Conservation (phyloP, 306 rosid genomes). For the Cajanus cajan region DNA sequence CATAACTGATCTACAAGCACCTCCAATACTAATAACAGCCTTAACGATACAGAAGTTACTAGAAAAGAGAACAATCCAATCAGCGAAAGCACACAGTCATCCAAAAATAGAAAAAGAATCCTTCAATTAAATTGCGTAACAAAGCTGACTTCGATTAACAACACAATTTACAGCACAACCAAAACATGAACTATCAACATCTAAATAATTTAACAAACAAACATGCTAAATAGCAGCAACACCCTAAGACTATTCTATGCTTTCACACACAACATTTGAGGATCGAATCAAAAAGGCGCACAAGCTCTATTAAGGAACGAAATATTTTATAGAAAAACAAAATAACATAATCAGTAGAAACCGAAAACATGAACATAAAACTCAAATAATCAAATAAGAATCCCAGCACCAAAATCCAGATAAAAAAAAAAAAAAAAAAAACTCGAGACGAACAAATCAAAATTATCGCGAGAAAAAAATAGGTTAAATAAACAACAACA, state of each 20-base stretch:
- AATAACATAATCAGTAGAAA: background rate
- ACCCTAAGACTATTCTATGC: background rate
- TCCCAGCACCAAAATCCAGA: constrained; percentile 23
- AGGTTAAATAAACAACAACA: background rate
- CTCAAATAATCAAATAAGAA: constrained; percentile 21
- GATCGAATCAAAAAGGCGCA: background rate
- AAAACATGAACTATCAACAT: background rate
- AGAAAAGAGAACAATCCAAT: constrained; percentile 7
- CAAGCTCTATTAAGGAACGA: background rate
- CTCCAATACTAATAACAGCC: background rate
- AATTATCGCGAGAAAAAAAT: background rate
- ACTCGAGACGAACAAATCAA: constrained; percentile 5
- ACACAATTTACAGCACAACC: background rate
- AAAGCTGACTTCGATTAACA: background rate
- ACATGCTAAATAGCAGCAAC: background rate
- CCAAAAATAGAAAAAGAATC: background rate
- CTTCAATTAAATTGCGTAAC: background rate
- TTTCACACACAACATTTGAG: background rate
- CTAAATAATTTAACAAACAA: background rate
- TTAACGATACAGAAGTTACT: background rate
- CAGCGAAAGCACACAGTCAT: background rate
- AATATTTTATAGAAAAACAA: background rate
- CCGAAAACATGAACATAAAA: background rate
- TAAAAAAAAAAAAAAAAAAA: background rate
- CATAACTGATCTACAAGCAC: background rate